Base-by-base conservation (phyloP, 2,329 filamentous ascomycete species). In the Pseudopyricularia javanii region DNA sequence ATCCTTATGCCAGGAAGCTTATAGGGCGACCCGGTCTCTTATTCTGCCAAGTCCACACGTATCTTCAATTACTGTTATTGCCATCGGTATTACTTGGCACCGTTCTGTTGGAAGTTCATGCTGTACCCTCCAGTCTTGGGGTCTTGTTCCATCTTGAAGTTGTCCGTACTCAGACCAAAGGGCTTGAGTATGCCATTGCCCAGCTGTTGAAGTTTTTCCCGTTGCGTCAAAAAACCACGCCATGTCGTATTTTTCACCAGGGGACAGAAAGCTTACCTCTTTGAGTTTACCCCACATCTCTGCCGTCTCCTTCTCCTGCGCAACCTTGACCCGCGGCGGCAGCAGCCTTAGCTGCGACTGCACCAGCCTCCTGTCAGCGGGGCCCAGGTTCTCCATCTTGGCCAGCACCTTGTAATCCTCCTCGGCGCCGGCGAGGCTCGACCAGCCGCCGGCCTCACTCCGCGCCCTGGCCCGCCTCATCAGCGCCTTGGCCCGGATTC, bases 251-350 rank as follows among this genome's bases (percentile, higher is more conserved):
- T 24, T 40, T 34, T 28, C 22, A 37, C 24, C 14, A n/a, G 6
- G 12, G 17, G 32, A 7, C 3, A 32, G 6, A 3, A 17, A 50
- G 74, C 78, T 70, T 58, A 82, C 80, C 60, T 85, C 83, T 65
- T 95, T 96, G 61, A 98, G 70, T 71, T 97, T 96, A 17, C 86
- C 88, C 90, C 95, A 95, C 90, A 97, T 96, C 70, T 98, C 91
- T 3, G 79, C 84, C 79, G 93, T 88, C 69, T 98, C 93, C 59
- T 78, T 79, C 63, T 95, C 85, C 69, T 90, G 88, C 1, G 91
- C 90, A 17, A 78, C 79, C 58, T 91, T 87, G 50, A 89, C 78
- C 56, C 77, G 75, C 1, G 76, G 71, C 2, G 88, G 88, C 37
- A 97, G 68, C 22, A 73, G 70, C 14, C 74, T 68, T 55, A 94